Base-by-base conservation (phyloP, 2,329 filamentous ascomycete species). In the Colletotrichum salicis region DNA sequence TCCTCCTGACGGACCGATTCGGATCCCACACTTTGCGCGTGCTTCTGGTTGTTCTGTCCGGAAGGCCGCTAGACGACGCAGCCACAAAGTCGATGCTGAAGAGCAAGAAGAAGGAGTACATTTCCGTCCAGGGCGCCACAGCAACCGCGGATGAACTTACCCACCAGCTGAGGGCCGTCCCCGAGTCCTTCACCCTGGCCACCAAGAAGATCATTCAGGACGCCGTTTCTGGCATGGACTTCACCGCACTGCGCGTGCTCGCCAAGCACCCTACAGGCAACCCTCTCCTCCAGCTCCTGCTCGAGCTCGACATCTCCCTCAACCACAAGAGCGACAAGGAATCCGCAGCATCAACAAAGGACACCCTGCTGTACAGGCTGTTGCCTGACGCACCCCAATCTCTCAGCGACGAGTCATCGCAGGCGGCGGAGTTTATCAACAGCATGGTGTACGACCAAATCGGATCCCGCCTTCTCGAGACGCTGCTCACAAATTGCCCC, bases 1-100 rank as follows among this genome's bases (percentile, higher is more conserved):
- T 91, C 77, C 86, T 99, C 10, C 87, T 98, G 78, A 97, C 94
- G 1, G 94, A 98, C 79, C 84, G 84, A 59, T 98, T 97, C 79
- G 96, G 95, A 5, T 98, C 96, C 0, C 96, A 99, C 79, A 93
- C 94, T 0, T 86, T 99, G 55, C 91, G 96, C 59, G 94, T 97
- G 0, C 87, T 99, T 10, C 86, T 99, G 1, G 85, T 98, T 4
- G 91, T 98, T 1, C 86, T 99, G 5, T 94, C 96, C 0, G 96
- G 96, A 7, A 89, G 94, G 71, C 92, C 95, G 0, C 84, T 98
- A 5, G 91, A 94, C 70, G 90, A 92, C 69, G 83, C 88, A 0
- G 88, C 91, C 0, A 91, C 88, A 29, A 92, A 91, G 79, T 91
- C 91, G 1, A 84, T 97, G n/a, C 83, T 98, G 58, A 94, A 96